Evolutionary conservation across 306 rosid species (phyloP).

Genomic region (Acacia crassicarpa): DNA sequence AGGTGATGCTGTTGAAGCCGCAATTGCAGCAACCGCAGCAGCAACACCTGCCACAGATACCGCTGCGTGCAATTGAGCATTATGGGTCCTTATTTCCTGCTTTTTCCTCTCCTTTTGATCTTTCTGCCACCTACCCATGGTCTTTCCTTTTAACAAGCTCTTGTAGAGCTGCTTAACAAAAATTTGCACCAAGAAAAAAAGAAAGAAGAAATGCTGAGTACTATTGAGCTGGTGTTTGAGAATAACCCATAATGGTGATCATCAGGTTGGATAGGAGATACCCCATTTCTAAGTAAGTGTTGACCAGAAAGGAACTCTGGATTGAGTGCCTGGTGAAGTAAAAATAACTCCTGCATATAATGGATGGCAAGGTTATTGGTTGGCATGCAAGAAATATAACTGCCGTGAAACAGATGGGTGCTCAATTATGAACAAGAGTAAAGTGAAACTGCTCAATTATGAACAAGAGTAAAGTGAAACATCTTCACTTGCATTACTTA

Average conservation of each 20-base stretch:
- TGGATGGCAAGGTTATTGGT: slow-evolving; percentile 16
- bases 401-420: background rate
- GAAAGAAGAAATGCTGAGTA: slow-evolving; percentile 12
- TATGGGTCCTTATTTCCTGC: slow-evolving; percentile 86
- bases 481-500: background rate
- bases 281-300: slow-evolving; percentile 82
- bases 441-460: background rate
- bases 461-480: background rate
- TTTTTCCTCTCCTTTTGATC: slow-evolving; percentile 97
- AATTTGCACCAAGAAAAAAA: slow-evolving; percentile 25
- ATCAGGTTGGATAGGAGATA: slow-evolving; percentile 35
- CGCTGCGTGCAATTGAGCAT: slow-evolving; percentile 90
- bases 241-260: slow-evolving; percentile 17
- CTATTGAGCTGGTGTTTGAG: slow-evolving; percentile 14
- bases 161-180: slow-evolving; percentile 63
- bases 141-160: slow-evolving; percentile 74
- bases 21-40: slow-evolving; percentile 79
- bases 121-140: slow-evolving; percentile 77
- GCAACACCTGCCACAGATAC: slow-evolving; percentile 97
- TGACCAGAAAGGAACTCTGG: slow-evolving; percentile 78
- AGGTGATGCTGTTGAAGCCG: slow-evolving; percentile 64
- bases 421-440: background rate
- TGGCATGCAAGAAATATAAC: background rate
- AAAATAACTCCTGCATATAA: slow-evolving; percentile 63
- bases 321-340: slow-evolving; percentile 84